phyloP scores from a whole-genome alignment of 2,329 filamentous ascomycete genomes.

The Colletotrichum somersetense region DNA sequence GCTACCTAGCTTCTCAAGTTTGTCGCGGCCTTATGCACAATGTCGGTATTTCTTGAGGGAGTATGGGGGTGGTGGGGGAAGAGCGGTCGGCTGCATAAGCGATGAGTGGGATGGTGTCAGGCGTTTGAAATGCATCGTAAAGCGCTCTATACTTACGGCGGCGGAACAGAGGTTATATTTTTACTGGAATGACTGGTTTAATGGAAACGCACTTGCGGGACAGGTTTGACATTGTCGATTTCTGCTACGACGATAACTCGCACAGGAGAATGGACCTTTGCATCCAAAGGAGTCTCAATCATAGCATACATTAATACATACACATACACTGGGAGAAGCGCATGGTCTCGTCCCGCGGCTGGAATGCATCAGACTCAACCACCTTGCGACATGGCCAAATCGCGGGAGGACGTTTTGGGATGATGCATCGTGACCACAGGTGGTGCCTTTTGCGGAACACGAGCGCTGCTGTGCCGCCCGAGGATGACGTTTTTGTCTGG shows the following conservation, averaged over 20 bases:
- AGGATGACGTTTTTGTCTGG: slow-evolving; percentile 34
- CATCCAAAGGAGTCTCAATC: background rate
- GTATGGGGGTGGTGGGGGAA: slow-evolving; percentile 8
- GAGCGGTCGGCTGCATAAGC: slow-evolving; percentile 26
- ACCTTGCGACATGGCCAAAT: background rate
- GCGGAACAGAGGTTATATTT: slow-evolving; percentile 22
- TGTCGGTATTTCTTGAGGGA: slow-evolving; percentile 1
- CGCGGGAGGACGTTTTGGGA: background rate
- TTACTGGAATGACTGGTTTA: slow-evolving; percentile 16
- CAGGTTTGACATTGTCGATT: slow-evolving; percentile 23
- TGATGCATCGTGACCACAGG: background rate
- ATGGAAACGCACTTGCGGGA: slow-evolving; percentile 5
- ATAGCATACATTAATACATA: slow-evolving; percentile 33
- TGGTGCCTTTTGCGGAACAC: background rate
- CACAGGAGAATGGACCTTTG: slow-evolving; percentile 13
- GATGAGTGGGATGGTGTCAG: slow-evolving; percentile 28
- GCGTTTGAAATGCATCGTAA: slow-evolving; percentile 38
- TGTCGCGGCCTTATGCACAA: too few relatives aligned
- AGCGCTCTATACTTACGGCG: slow-evolving; percentile 19
- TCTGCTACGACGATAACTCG: slow-evolving; percentile 6
- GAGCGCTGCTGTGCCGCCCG: background rate
- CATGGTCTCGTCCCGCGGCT: too few relatives aligned
- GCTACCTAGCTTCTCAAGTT: background rate
- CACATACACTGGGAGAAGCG: background rate
- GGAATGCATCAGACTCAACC: background rate